Evolutionary conservation across 495 filamentous ascomycete species (phyloP).

Genomic region (Neurospora sp.): DNA sequence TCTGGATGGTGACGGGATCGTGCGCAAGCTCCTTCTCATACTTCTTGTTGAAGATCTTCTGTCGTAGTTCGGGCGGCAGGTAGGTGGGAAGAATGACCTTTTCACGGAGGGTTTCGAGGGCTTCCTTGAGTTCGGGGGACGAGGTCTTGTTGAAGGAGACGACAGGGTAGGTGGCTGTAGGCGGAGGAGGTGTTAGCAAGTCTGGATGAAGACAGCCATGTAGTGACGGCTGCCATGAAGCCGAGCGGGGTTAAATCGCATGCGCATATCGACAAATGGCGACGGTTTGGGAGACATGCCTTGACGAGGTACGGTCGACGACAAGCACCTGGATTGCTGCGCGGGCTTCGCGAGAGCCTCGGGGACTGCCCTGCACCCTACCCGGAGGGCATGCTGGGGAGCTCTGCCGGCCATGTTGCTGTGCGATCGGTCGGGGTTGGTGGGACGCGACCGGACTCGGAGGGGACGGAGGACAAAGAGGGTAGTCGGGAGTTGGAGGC

Average conservation of each 20-base stretch:
- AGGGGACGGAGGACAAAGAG: neutral
- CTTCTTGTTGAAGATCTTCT: conserved; percentile 41
- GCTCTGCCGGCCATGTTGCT: conserved; percentile 14
- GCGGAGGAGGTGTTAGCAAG: neutral
- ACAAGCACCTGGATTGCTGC: conserved; percentile 12
- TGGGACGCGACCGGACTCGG: neutral
- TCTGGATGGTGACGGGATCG: conserved; percentile 51
- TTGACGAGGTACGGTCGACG: conserved; percentile 10
- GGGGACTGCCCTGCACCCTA: conserved; percentile 5
- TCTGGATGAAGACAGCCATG: neutral
- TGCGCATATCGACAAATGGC: neutral
- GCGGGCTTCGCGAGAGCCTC: conserved; percentile 2
- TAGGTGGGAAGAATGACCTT: conserved; percentile 55
- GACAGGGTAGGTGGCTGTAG: conserved; percentile 7
- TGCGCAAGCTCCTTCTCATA: conserved; percentile 41
- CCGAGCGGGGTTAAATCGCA: neutral
- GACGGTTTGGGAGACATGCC: conserved; percentile 5
- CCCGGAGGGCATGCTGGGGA: conserved; percentile 12
- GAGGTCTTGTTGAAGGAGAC: conserved; percentile 24
- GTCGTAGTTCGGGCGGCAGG: conserved; percentile 44
- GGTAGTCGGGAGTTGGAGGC: neutral
- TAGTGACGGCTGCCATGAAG: neutral
- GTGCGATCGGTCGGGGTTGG: neutral
- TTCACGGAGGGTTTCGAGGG: conserved; percentile 45
- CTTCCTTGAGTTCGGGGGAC: conserved; percentile 23